Percentiles rank a stretch among this genome's conserved stretches.
Evolutionary conservation across 371 early-diverging fungal species (phyloP).

Genomic region (Mucor indicus): DNA sequence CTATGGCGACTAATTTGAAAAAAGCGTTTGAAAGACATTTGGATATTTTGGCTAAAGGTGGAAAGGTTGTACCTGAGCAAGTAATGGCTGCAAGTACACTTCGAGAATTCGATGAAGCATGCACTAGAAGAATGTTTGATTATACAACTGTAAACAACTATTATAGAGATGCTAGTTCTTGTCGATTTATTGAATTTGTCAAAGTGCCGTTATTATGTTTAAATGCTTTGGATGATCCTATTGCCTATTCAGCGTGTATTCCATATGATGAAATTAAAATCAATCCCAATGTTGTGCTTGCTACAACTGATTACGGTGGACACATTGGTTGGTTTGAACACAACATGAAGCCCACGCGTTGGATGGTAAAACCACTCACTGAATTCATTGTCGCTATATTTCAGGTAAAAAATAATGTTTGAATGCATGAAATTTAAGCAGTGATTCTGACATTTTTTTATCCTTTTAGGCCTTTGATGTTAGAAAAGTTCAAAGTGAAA

Average conservation of each 20-base stretch:
- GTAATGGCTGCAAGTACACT: constrained; percentile 45
- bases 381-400: constrained; percentile 70
- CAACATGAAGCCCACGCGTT: constrained; percentile 47
- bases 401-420: constrained; percentile 15
- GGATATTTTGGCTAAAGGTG: constrained; percentile 52
- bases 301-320: constrained; percentile 86
- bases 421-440: neutral
- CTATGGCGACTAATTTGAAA: constrained; percentile 72
- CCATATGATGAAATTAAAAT: constrained; percentile 70
- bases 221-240: constrained; percentile 92
- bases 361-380: constrained; percentile 66
- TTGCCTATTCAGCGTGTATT: constrained; percentile 69
- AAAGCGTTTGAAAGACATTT: constrained; percentile 60
- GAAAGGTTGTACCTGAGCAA: constrained; percentile 49
- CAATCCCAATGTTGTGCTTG: constrained; percentile 88
- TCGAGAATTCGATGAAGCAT: constrained; percentile 63
- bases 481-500: neutral
- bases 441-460: neutral
- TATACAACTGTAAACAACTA: constrained; percentile 82
- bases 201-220: constrained; percentile 79
- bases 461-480: constrained; percentile 16
- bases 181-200: constrained; percentile 71
- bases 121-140: constrained; percentile 70
- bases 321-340: constrained; percentile 94
- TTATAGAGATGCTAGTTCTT: constrained; percentile 77